A percentile compares a stretch with the other conserved stretches of the same genome.
Evolutionary conservation across 768 basidiomycete genomes (phyloP).

Genomic region (Mycena galericulata): DNA sequence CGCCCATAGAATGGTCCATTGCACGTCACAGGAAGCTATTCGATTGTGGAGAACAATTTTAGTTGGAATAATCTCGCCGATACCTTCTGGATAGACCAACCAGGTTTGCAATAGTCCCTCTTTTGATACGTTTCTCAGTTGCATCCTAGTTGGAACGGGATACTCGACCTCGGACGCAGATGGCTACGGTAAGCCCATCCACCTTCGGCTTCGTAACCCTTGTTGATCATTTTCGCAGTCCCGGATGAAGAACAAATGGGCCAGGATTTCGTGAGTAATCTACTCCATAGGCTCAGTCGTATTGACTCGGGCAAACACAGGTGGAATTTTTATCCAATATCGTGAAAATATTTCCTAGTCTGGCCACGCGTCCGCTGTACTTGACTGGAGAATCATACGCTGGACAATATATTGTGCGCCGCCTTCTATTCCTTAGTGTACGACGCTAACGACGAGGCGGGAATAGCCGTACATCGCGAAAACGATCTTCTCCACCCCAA

Average conservation of each 20-base stretch:
- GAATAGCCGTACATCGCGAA: constrained; percentile 75
- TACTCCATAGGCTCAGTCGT: background rate
- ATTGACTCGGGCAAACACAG: constrained; percentile 46
- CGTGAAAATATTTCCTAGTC: constrained; percentile 79
- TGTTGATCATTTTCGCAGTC: constrained; percentile 50
- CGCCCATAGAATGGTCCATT: constrained; percentile 73
- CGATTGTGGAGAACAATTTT: constrained; percentile 61
- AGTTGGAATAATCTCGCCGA: constrained; percentile 75
- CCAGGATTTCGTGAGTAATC: constrained; percentile 58
- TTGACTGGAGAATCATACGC: constrained; percentile 83
- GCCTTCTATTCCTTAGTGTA: too few species aligned
- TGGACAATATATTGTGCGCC: constrained; percentile 74
- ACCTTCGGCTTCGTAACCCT: background rate
- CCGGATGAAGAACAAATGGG: constrained; percentile 75
- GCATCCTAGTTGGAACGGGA: constrained; percentile 56
- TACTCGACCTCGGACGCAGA: constrained; percentile 71
- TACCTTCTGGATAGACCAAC: constrained; percentile 80
- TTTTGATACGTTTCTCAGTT: background rate
- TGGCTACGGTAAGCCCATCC: constrained; percentile 63
- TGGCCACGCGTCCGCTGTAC: constrained; percentile 73
- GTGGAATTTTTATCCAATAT: constrained; percentile 79
- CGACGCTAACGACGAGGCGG: background rate
- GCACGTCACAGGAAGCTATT: constrained; percentile 62
- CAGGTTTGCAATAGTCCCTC: constrained; percentile 53
- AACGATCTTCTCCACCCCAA: constrained; percentile 69